Percentiles rank a stretch among this genome's conserved stretches.
Conservation (phyloP, 306 rosid genomes). For the Cicer arietinum region DNA sequence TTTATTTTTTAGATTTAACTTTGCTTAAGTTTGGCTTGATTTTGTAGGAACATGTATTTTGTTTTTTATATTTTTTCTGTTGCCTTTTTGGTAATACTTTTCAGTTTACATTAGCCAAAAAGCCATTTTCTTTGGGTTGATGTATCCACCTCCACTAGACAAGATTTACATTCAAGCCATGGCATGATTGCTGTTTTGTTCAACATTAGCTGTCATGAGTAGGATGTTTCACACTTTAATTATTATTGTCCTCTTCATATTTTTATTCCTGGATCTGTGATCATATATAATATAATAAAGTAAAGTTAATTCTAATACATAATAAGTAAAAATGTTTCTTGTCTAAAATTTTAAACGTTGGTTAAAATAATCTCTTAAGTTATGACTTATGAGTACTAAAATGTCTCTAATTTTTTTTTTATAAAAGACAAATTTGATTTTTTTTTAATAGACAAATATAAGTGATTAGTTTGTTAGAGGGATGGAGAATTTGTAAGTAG, state of each 20-base stretch:
- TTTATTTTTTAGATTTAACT: conserved; percentile 25
- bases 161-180: conserved; percentile 17
- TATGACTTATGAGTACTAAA: too few species aligned
- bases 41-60: not conserved
- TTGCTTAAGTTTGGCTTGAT: conserved; percentile 4
- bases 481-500: too few species aligned
- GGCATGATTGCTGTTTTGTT: conserved; percentile 27
- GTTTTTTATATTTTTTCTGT: not conserved
- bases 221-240: conserved; percentile 32
- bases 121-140: conserved; percentile 27
- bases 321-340: too few species aligned
- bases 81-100: conserved; percentile 23
- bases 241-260: conserved; percentile 40
- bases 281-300: not conserved
- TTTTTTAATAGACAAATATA: too few species aligned
- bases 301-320: not conserved
- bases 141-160: conserved; percentile 36
- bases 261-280: conserved; percentile 48
- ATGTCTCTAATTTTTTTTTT: too few species aligned
- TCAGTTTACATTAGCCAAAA: conserved; percentile 38
- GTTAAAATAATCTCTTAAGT: too few species aligned
- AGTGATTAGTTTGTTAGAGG: too few species aligned
- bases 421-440: too few species aligned
- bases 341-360: too few species aligned
- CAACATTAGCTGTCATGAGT: conserved; percentile 51